Percentiles rank a stretch among this genome's conserved stretches.
Conservation (phyloP, 2,329 filamentous ascomycete species). For the Fusarium nelsonii region DNA sequence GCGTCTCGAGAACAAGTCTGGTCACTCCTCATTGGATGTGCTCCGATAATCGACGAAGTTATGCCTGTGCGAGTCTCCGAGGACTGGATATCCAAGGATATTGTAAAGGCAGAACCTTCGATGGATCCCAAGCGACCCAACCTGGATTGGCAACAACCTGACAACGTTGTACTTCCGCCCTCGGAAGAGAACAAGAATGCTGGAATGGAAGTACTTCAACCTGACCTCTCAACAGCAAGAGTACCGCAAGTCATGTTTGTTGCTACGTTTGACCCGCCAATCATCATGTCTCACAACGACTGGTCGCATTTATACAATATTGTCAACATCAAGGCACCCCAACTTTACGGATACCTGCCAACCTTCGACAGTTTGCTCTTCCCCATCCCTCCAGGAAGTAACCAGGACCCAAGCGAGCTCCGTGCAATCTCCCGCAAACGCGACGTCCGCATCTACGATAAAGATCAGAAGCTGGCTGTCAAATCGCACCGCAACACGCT, state of each 20-base stretch:
- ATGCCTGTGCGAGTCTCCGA: slow-evolving; percentile 77
- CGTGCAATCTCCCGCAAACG: slow-evolving; percentile 66
- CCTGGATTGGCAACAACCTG: slow-evolving; percentile 80
- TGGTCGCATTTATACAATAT: slow-evolving; percentile 72
- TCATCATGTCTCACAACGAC: slow-evolving; percentile 75
- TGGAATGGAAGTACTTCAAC: slow-evolving; percentile 66
- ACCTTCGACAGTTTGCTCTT: slow-evolving; percentile 72
- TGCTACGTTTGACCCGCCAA: slow-evolving; percentile 78
- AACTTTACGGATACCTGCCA: slow-evolving; percentile 53
- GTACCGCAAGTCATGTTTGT: slow-evolving; percentile 80
- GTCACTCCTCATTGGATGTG: slow-evolving; percentile 76
- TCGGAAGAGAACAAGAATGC: slow-evolving; percentile 62
- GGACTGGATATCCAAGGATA: slow-evolving; percentile 76
- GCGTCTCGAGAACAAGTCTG: slow-evolving; percentile 67
- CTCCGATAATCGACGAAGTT: slow-evolving; percentile 57
- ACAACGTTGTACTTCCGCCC: slow-evolving; percentile 68
- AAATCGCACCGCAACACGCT: slow-evolving; percentile 70
- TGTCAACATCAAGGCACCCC: slow-evolving; percentile 61
- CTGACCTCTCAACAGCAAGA: slow-evolving; percentile 60
- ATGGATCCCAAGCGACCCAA: slow-evolving; percentile 59
- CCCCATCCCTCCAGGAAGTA: slow-evolving; percentile 61
- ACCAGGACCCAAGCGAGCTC: slow-evolving; percentile 68
- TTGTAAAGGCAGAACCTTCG: slow-evolving; percentile 68
- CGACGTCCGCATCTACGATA: slow-evolving; percentile 58
- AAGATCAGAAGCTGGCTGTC: slow-evolving; percentile 47